A percentile compares a stretch with the other conserved stretches of the same genome.
phyloP scores from a whole-genome alignment of 441 rosid species.

The Macaranga tanarius region DNA sequence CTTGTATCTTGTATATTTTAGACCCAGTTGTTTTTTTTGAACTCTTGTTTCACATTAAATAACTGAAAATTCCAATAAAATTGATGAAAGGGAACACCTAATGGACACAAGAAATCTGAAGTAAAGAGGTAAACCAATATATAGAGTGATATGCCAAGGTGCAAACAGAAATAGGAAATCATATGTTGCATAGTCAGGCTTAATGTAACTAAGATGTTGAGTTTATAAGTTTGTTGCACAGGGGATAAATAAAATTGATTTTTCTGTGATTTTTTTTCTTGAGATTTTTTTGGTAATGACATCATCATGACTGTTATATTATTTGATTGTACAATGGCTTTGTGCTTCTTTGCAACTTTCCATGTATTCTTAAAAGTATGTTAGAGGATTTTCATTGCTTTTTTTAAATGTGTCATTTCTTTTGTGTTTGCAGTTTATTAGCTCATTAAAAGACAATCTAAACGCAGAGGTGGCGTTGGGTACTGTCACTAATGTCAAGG shows the following conservation, averaged over 20 bases:
- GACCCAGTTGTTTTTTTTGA: neutral
- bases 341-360: slow-evolving; percentile 5
- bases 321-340: neutral
- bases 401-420: slow-evolving; percentile 13
- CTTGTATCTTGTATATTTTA: too few species aligned
- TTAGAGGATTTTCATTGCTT: neutral
- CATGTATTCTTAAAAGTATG: neutral
- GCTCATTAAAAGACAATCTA: slow-evolving; percentile 90
- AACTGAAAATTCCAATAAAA: too few species aligned
- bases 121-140: neutral
- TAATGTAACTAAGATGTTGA: neutral
- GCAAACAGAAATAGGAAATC: neutral
- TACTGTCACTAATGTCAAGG: slow-evolving; percentile 98
- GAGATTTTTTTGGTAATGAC: too few species aligned
- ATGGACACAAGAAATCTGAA: neutral
- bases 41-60: neutral
- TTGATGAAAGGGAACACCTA: too few species aligned
- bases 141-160: neutral
- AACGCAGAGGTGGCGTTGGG: slow-evolving; percentile 99
- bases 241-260: neutral
- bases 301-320: neutral
- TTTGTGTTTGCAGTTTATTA: slow-evolving; percentile 71
- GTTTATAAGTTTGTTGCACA: neutral
- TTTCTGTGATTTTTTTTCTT: too few species aligned
- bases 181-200: neutral